phyloP scores from a whole-genome alignment of 768 basidiomycete species.

The Pulveroboletus ravenelii region DNA sequence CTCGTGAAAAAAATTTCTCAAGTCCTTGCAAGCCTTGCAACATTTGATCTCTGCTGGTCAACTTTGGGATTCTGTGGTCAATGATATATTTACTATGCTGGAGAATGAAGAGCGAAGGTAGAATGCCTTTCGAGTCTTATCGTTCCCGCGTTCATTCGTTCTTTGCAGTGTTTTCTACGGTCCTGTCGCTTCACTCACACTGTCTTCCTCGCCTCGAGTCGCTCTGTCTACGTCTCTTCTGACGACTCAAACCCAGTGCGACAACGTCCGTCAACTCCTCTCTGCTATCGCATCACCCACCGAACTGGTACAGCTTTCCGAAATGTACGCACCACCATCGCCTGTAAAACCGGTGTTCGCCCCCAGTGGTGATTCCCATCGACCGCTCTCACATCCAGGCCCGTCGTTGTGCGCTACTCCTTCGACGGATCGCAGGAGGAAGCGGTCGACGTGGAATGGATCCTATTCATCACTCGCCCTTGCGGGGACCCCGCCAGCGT shows the following conservation, averaged over 20 bases:
- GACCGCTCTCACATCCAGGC: slow-evolving; percentile 44
- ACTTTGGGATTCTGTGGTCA: slow-evolving; percentile 70
- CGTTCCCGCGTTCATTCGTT: not conserved
- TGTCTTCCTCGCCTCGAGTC: slow-evolving; percentile 46
- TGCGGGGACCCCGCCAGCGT: slow-evolving; percentile 41
- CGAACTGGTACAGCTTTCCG: slow-evolving; percentile 71
- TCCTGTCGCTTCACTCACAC: slow-evolving; percentile 34
- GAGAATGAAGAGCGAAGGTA: slow-evolving; percentile 72
- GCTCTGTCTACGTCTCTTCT: slow-evolving; percentile 70
- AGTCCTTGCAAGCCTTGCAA: slow-evolving; percentile 65
- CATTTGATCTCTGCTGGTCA: slow-evolving; percentile 64
- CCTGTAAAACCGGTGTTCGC: slow-evolving; percentile 35
- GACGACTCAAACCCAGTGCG: slow-evolving; percentile 75
- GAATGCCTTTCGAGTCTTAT: slow-evolving; percentile 8
- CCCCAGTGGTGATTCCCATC: slow-evolving; percentile 26
- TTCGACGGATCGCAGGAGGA: slow-evolving; percentile 32
- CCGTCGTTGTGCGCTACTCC: slow-evolving; percentile 18
- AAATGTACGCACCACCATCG: slow-evolving; percentile 86
- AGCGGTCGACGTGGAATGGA: slow-evolving; percentile 76
- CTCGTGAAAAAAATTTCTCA: not conserved
- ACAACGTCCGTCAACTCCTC: slow-evolving; percentile 75
- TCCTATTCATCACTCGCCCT: slow-evolving; percentile 50
- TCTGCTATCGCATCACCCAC: slow-evolving; percentile 68
- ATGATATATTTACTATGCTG: slow-evolving; percentile 59
- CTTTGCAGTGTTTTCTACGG: slow-evolving; percentile 35